Percentiles rank a stretch among this genome's conserved stretches.
Evolutionary conservation across 768 basidiomycete species (phyloP).

Genomic region (Naganishia friedmannii): DNA sequence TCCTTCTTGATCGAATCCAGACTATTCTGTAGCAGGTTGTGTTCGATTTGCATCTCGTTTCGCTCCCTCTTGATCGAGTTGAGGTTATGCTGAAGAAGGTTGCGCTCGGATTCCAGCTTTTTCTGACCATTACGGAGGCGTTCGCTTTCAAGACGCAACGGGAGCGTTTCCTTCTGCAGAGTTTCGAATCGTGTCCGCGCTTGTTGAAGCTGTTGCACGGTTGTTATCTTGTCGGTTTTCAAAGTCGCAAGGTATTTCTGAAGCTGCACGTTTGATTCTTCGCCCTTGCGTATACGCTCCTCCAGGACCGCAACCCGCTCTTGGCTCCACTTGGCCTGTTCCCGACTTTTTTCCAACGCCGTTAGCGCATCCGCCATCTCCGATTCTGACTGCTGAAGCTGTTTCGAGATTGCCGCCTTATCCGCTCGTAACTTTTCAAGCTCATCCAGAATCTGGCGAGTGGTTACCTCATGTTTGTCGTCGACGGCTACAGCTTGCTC

Average conservation of each 20-base stretch:
- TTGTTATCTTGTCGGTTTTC: not conserved
- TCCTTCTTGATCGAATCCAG: not conserved
- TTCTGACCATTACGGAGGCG: not conserved
- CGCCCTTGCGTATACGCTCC: not conserved
- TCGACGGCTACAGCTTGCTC: no score
- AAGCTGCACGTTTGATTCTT: not conserved
- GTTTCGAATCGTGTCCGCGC: not conserved
- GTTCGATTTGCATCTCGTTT: not conserved
- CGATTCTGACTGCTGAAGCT: not conserved
- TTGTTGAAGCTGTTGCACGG: not conserved
- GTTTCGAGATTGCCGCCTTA: not conserved
- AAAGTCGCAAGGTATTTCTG: not conserved
- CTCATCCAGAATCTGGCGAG: not conserved
- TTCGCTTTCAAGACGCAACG: not conserved
- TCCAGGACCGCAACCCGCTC: no score
- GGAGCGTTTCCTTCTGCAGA: not conserved
- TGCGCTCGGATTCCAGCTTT: constrained; percentile 4
- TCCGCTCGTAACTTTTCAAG: not conserved
- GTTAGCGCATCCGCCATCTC: no score
- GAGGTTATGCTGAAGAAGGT: constrained; percentile 2
- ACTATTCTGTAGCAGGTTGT: constrained; percentile 1
- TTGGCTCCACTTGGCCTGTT: no score
- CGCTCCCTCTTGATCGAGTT: not conserved
- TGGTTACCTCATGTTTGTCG: not conserved
- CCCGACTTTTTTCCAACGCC: no score